These are phyloP conservation scores for Reticulascus tulasneorum DNA, from an alignment of 2,329 filamentous ascomycete genomes.

Conservation along the genomic window DNA sequence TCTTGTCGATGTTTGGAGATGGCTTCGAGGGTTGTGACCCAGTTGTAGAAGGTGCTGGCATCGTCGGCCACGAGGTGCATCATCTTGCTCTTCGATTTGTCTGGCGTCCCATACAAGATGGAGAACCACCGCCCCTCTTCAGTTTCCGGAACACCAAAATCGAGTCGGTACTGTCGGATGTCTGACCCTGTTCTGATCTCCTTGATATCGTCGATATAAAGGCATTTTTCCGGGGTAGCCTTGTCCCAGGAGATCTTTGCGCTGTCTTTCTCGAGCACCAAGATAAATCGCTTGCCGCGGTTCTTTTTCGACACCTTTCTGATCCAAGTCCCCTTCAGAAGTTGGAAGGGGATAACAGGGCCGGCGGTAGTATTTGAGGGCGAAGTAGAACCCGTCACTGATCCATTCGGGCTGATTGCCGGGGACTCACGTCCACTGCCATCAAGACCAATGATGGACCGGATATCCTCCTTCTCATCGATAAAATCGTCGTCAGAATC, in stretches of 20 bases:
- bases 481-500: conserved; percentile 58
- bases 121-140: conserved; percentile 79
- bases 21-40: conserved; percentile 79
- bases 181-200: conserved; percentile 82
- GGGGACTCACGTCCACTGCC: conserved; percentile 43
- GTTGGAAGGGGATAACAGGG: conserved; percentile 70
- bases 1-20: conserved; percentile 84
- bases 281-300: conserved; percentile 64
- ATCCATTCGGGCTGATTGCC: conserved; percentile 42
- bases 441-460: conserved; percentile 37
- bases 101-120: conserved; percentile 77
- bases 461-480: conserved; percentile 45
- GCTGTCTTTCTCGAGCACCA: conserved; percentile 74
- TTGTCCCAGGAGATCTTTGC: conserved; percentile 88
- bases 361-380: conserved; percentile 45
- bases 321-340: conserved; percentile 75
- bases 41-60: conserved; percentile 66
- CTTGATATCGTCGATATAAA: conserved; percentile 93
- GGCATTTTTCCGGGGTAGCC: conserved; percentile 71
- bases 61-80: conserved; percentile 84
- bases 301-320: conserved; percentile 83
- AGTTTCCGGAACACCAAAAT: conserved; percentile 66
- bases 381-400: conserved; percentile 37
- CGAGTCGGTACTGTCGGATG: conserved; percentile 83
- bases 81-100: conserved; percentile 77